Evolutionary conservation across 2,329 filamentous ascomycete genomes (phyloP), one percentile per base, ranked within the genome.

Genomic region (Fusarium multiceps): DNA sequence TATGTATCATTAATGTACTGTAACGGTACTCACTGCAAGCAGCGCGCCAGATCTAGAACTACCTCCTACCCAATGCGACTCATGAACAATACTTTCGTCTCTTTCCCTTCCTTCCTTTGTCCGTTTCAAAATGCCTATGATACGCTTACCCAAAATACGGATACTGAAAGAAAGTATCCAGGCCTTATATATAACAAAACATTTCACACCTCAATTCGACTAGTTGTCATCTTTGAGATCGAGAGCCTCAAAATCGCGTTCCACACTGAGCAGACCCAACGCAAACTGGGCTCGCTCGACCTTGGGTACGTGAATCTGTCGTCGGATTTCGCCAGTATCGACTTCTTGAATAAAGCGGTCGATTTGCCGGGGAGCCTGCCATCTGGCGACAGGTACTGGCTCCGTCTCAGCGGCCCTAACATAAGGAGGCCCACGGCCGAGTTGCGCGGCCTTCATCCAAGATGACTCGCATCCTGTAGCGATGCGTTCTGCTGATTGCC

Each of bases 401-500:
- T 76, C 47, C 72, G 76, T 68, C 82, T 81, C 56, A 76, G 76
- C 11, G 80, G 83, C 58, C 27, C 87, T 83, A 53, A 82, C 79
- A 77, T 97, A 98, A 1, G 89, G 89, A 6, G 94, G 93, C 0
- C 94, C 95, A 47, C 89, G 86, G 0, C 92, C 92, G 72, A 92
- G 83, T 66, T 90, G 87, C 6, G 88, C 91, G 1, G 92, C 90
- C 76, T 90, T 92, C 63, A 88, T 85, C 96, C 96, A 99, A 1
- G 89, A 87, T 4, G 89, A 90, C 79, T 98, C 94, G 78, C 93
- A 97, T 2, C 93, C 94, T 50, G 88, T 85, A 1, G 93, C 93
- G 68, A 98, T 95, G 42, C 94, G 89, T 34, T 89, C 87, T 3
- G 93, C 92, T 2, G 92, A 93, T 74, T 93, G 91, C 92, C 93